Percentiles rank a stretch among this genome's conserved stretches.
Evolutionary conservation across 106 monocot species (phyloP).

Genomic region (Cymbidium sinense): DNA sequence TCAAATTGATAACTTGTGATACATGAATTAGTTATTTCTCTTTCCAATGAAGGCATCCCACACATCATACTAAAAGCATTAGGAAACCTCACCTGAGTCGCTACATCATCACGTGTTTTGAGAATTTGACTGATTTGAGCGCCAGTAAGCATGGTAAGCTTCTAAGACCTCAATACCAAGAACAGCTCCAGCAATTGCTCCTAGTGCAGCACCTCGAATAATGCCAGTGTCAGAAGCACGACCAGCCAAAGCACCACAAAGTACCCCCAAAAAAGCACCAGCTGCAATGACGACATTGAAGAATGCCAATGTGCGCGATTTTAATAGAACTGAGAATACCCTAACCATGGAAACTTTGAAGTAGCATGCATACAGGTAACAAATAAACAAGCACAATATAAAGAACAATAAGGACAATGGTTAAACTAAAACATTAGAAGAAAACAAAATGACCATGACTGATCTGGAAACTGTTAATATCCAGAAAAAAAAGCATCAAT

Average conservation of each 20-base stretch:
- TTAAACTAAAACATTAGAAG: neutral
- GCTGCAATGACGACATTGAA: neutral
- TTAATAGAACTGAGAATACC: neutral
- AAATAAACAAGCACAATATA: neutral
- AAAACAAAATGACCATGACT: neutral
- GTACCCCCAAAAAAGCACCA: neutral
- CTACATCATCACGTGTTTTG: neutral
- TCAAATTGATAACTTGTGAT: too few relatives aligned
- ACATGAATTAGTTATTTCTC: too few relatives aligned
- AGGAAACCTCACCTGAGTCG: too few relatives aligned
- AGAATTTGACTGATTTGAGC: neutral
- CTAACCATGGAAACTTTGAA: neutral
- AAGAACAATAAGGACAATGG: neutral
- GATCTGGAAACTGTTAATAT: too few relatives aligned
- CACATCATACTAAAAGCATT: too few relatives aligned
- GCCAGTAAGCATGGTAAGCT: neutral
- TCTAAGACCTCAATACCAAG: constrained; percentile 1
- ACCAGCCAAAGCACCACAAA: constrained; percentile 1
- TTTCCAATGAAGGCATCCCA: too few relatives aligned
- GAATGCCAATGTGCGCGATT: neutral
- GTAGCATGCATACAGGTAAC: neutral
- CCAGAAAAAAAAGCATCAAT: too few relatives aligned
- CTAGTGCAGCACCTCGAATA: neutral
- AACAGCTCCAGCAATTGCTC: constrained; percentile 5
- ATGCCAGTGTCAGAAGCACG: constrained; percentile 5